Conservation (phyloP, 305 asterid species). For the Salvia sclarea region DNA sequence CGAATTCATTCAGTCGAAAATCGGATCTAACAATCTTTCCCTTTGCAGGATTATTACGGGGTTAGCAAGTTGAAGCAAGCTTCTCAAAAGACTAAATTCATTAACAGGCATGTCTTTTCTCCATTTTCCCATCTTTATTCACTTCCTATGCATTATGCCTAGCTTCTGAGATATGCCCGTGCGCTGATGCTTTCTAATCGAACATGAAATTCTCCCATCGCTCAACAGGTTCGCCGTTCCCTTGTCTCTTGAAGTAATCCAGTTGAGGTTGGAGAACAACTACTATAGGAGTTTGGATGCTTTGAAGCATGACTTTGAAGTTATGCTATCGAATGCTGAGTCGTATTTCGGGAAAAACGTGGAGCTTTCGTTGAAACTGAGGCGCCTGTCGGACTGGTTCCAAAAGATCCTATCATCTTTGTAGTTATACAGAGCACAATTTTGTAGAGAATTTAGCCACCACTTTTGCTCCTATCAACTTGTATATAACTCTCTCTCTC, state of each 20-base stretch:
- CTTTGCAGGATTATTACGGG: conserved; percentile 85
- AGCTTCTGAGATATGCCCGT: not conserved
- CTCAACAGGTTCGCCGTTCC: conserved; percentile 90
- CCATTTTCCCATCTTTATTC: conserved; percentile 17
- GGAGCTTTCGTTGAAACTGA: conserved; percentile 54
- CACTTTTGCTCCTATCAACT: conserved; percentile 24
- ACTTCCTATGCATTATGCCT: not conserved
- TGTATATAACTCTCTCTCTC: conserved; percentile 30
- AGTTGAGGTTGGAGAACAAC: conserved; percentile 69
- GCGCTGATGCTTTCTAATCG: not conserved
- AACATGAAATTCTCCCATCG: not conserved
- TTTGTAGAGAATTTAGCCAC: conserved; percentile 64
- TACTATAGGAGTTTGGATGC: conserved; percentile 88
- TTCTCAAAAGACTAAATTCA: conserved; percentile 64
- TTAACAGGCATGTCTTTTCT: conserved; percentile 62
- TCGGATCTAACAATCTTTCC: conserved; percentile 22
- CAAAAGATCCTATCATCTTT: conserved; percentile 51
- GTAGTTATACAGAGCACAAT: conserved; percentile 51
- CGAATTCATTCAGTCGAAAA: conserved; percentile 25
- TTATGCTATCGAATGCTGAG: conserved; percentile 72
- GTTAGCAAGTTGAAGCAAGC: conserved; percentile 66
- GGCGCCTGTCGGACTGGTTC: conserved; percentile 79
- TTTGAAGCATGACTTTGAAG: conserved; percentile 74
- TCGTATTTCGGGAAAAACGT: conserved; percentile 59
- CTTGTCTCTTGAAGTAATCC: conserved; percentile 70